Base-by-base conservation (phyloP, 306 rosid species). In the Macrotyloma uniflorum region DNA sequence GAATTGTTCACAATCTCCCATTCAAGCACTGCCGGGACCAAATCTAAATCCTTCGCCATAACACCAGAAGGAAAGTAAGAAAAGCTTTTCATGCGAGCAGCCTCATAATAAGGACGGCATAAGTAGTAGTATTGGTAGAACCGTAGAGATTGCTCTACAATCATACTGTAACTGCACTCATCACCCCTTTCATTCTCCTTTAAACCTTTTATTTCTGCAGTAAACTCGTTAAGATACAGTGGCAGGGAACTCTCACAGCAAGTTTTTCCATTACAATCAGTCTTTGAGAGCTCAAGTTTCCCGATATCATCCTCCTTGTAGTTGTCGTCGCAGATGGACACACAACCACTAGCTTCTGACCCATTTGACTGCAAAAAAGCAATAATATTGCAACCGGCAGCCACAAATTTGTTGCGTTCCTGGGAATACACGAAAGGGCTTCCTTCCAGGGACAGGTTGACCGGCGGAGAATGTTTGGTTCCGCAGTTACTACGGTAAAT, bases 371-470 rank as follows among this genome's bases (percentile, higher is more conserved):
- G 14, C 65, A 85, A 2, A 54, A 62, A 14, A 5, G 67, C 22
- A 3, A 74, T 47, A 0, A 14, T 67, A 12, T 69, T 74, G 68
- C 88, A 85, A 26, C 89, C 76, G 5, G 23, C 33, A 0, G 76
- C 85, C 1, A 61, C 14, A 72, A 85, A 74, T 0, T 26, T 74
- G 80, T 85, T 77, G 0, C 4, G 0, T 0, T 2, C 10, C 43
- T 74, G 70, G 1, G 87, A 83, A 59, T 67, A 80, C 23, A 50
- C 59, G 49, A 77, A 86, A 40, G 84, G 84, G 24, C 84, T 42
- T 40, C 43, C 80, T 2, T 24, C n/a, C 58, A 84, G 57, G 8
- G 79, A 1, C 4, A 14, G n/a, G 22, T 2, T 16, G 8, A 6
- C 2, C 1, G 61, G 18, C 13, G 0, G 1, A 30, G 15, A 4